Evolutionary conservation across 495 filamentous ascomycete species (phyloP).

Genomic region (Hypoxylon lienhwacheense): DNA sequence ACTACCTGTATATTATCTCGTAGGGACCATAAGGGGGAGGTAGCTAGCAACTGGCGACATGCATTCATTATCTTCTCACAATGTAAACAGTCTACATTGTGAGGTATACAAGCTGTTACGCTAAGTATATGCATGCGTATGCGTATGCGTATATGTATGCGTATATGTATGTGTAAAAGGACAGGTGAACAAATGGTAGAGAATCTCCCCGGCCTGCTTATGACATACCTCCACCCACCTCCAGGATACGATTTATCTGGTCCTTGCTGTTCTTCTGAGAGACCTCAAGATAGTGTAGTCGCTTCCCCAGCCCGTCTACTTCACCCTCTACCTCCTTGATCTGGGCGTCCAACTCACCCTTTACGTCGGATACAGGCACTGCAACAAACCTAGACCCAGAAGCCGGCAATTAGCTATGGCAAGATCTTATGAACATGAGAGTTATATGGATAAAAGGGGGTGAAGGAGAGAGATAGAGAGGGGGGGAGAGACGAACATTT

Average conservation of each 20-base stretch:
- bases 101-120: neutral
- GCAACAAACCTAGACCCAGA: conserved; percentile 75
- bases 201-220: conserved; percentile 2
- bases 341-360: conserved; percentile 75
- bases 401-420: conserved; percentile 12
- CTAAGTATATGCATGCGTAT: neutral
- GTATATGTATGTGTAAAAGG: neutral
- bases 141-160: neutral
- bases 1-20: too few relatives aligned
- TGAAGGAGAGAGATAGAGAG: neutral
- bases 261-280: conserved; percentile 90
- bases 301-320: conserved; percentile 79
- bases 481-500: conserved; percentile 68
- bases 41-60: too few relatives aligned
- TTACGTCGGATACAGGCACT: conserved; percentile 69
- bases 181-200: neutral
- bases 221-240: conserved; percentile 29
- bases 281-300: conserved; percentile 89
- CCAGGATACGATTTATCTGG: conserved; percentile 80
- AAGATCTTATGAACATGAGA: conserved; percentile 1
- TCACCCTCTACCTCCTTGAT: conserved; percentile 74
- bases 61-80: too few relatives aligned
- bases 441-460: too few relatives aligned
- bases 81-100: neutral
- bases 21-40: too few relatives aligned